phyloP scores from a whole-genome alignment of 108 stramenopile species.

The Bacterosira constricta region DNA sequence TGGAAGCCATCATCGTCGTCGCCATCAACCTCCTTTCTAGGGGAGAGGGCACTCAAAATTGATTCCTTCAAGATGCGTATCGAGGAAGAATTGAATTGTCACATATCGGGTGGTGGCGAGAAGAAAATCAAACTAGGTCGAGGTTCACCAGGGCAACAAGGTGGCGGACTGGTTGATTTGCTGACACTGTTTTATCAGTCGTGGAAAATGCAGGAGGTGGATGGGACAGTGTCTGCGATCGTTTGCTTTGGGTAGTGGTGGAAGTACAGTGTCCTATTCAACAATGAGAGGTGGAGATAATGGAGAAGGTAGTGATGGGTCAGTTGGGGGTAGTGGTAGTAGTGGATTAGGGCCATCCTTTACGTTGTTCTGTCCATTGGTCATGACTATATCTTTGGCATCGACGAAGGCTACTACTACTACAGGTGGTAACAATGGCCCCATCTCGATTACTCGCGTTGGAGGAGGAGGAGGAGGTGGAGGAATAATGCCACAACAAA shows the following conservation, averaged over 20 bases:
- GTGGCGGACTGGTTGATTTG: conserved; percentile 26
- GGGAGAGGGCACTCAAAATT: conserved; percentile 14
- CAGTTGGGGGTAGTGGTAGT: background rate
- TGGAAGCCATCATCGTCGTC: background rate
- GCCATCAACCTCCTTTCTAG: conserved; percentile 21
- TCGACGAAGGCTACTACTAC: background rate
- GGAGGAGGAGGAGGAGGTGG: conserved; percentile 3
- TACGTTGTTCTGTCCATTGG: conserved; percentile 31
- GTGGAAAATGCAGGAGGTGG: conserved; percentile 37
- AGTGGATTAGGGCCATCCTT: conserved; percentile 33
- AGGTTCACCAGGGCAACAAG: conserved; percentile 11
- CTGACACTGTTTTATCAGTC: conserved; percentile 19
- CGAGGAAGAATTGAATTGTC: conserved; percentile 28
- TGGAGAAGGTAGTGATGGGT: background rate
- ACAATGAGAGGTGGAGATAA: background rate
- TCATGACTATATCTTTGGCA: conserved; percentile 8
- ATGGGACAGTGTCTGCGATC: conserved; percentile 34
- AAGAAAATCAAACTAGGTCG: background rate
- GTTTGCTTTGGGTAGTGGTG: conserved; percentile 27
- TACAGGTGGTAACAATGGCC: background rate
- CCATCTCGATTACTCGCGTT: conserved; percentile 26
- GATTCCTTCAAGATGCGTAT: conserved; percentile 18
- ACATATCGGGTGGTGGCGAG: conserved; percentile 8
- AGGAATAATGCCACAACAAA: conserved; percentile 16
- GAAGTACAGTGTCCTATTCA: conserved; percentile 15